Evolutionary conservation across 179 eudicot species (phyloP).

Genomic region (Amaranthus tricolor): DNA sequence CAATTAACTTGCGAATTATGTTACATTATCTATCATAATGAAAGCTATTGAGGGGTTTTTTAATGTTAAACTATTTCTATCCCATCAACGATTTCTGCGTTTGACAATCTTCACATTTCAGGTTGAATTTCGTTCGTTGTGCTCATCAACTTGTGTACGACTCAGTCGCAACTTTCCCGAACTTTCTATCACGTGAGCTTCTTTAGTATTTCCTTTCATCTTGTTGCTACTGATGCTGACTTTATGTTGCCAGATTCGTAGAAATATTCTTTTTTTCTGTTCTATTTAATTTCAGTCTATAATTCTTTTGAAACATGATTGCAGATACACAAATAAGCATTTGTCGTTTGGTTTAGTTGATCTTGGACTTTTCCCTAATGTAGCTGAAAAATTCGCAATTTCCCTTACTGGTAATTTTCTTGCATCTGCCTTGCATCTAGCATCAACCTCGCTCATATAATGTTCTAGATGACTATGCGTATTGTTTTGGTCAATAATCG

Average conservation of each 20-base stretch:
- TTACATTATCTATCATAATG: too few relatives aligned
- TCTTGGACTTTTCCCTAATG: conserved; percentile 93
- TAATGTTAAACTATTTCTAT: too few relatives aligned
- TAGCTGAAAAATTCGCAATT: conserved; percentile 71
- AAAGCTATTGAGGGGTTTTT: too few relatives aligned
- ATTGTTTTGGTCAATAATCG: neutral
- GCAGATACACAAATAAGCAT: conserved; percentile 80
- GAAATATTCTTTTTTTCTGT: conserved; percentile 7
- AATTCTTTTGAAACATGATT: conserved; percentile 9
- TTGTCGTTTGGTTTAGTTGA: conserved; percentile 83
- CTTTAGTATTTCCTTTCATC: neutral
- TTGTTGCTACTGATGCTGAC: neutral
- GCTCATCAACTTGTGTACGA: conserved; percentile 56
- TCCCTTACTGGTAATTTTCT: conserved; percentile 48
- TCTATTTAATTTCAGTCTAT: conserved; percentile 8
- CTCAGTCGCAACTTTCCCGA: conserved; percentile 79
- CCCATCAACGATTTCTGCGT: neutral
- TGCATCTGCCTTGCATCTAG: neutral
- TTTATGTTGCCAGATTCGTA: conserved; percentile 10
- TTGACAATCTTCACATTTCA: conserved; percentile 31
- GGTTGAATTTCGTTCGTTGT: conserved; percentile 84
- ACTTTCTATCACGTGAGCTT: conserved; percentile 83
- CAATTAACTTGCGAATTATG: too few relatives aligned
- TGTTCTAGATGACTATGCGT: neutral
- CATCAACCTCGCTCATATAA: neutral